A percentile compares a stretch with the other conserved stretches of the same genome.
These are phyloP conservation scores for Pichia sp. DNA, from an alignment of 1,139 yeast genomes.

Conservation along the genomic window DNA sequence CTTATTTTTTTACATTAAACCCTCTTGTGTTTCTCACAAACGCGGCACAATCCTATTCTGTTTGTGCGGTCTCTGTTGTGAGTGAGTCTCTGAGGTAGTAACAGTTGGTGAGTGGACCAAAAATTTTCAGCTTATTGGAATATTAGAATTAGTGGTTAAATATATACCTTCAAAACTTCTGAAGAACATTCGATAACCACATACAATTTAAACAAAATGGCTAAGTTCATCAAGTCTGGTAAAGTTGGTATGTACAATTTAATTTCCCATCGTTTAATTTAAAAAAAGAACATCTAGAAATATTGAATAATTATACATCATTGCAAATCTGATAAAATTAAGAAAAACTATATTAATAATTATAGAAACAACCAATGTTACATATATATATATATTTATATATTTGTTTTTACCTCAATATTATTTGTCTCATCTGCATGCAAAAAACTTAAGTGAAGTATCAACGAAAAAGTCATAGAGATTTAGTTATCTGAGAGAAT, in stretches of 20 bases:
- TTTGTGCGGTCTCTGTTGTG: not conserved
- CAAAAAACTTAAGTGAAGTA: no score
- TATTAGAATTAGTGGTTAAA: no score
- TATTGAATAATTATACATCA: not conserved
- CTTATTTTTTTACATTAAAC: not conserved
- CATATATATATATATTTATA: no score
- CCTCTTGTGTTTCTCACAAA: not conserved
- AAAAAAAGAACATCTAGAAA: not conserved
- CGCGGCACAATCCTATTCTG: not conserved
- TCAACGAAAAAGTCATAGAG: no score
- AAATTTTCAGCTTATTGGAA: slow-evolving; percentile 9
- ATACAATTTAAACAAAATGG: slow-evolving; percentile 44
- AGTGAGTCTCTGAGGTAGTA: not conserved
- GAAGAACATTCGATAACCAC: not conserved
- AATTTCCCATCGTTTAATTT: not conserved
- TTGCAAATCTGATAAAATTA: no score
- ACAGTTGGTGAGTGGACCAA: slow-evolving; percentile 1
- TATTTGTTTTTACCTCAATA: no score
- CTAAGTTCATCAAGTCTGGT: slow-evolving; percentile 99
- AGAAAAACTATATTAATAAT: no score
- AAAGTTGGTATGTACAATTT: slow-evolving; percentile 83
- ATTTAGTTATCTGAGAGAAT: no score
- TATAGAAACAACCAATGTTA: no score
- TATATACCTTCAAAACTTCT: not conserved
- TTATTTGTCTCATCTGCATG: no score